phyloP scores from a whole-genome alignment of 768 basidiomycete genomes.

The Boletus edulis region DNA sequence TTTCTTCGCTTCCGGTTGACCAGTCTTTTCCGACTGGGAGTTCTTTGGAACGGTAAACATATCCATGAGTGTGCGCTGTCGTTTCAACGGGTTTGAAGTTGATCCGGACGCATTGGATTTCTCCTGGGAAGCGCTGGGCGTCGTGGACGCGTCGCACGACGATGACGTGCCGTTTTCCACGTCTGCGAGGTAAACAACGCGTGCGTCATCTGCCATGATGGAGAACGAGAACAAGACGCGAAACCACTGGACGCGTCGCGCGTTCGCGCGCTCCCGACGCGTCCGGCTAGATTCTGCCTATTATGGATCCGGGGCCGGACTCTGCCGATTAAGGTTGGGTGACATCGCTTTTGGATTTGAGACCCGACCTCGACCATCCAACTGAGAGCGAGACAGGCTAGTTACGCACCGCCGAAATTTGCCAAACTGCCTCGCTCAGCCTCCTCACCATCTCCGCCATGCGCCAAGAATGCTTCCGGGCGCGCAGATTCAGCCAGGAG shows the following conservation, averaged over 20 bases:
- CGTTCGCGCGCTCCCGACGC: background rate
- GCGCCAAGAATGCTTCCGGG: conserved; percentile 48
- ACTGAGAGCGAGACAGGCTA: background rate
- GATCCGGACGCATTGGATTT: conserved; percentile 15
- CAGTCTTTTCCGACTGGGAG: conserved; percentile 18
- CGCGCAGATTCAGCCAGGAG: conserved; percentile 48
- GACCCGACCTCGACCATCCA: conserved; percentile 1
- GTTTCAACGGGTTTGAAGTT: conserved; percentile 34
- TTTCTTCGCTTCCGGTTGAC: conserved; percentile 45
- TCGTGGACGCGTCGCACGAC: conserved; percentile 7
- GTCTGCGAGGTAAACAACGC: conserved; percentile 46
- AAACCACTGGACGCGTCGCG: conserved; percentile 10
- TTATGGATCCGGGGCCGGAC: conserved; percentile 6
- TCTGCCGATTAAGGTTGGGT: background rate
- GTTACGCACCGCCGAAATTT: conserved; percentile 7
- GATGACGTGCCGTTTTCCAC: conserved; percentile 30
- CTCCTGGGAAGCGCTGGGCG: conserved; percentile 26
- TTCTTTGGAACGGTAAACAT: conserved; percentile 48
- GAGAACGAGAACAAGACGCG: conserved; percentile 13
- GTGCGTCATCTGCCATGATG: conserved; percentile 25
- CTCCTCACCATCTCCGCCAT: conserved; percentile 74
- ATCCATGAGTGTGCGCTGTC: conserved; percentile 65
- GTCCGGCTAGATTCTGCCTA: background rate
- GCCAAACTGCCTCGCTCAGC: conserved; percentile 76
- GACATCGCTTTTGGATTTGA: conserved; percentile 12